phyloP scores from a whole-genome alignment of 176 grass and related monocot genomes.

The Zea luxurians region DNA sequence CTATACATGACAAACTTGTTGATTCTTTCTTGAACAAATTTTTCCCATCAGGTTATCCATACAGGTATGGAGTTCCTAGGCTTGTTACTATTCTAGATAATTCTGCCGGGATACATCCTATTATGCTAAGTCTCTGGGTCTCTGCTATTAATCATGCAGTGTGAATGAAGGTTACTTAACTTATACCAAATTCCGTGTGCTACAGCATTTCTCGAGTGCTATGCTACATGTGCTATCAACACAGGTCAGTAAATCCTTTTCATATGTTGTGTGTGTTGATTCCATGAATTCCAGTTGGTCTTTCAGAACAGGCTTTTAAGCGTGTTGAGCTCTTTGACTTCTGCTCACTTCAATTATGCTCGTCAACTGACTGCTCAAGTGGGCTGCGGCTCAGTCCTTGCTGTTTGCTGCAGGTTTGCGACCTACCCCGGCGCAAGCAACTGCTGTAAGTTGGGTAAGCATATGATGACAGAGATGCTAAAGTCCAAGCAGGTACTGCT shows the following conservation, averaged over 20 bases:
- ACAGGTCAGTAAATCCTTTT: conserved; percentile 47
- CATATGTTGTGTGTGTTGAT: not conserved
- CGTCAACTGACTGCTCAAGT: conserved; percentile 55
- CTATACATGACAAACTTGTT: conserved; percentile 66
- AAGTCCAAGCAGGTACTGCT: conserved; percentile 21
- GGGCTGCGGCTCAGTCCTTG: conserved; percentile 84
- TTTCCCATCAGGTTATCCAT: conserved; percentile 93
- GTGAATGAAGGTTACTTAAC: conserved; percentile 93
- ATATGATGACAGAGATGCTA: conserved; percentile 24
- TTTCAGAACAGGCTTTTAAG: not conserved
- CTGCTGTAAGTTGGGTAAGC: conserved; percentile 95
- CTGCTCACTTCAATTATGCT: not conserved
- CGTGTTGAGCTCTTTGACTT: not conserved
- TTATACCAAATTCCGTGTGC: conserved; percentile 80
- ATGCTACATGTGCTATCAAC: conserved; percentile 88
- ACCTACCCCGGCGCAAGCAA: conserved; percentile 80
- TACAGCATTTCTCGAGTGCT: conserved; percentile 97
- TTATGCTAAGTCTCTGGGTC: not conserved
- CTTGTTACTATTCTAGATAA: conserved; percentile 11
- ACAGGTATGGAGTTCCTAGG: conserved; percentile 60
- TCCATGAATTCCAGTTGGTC: not conserved
- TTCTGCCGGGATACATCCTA: not conserved
- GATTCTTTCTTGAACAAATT: conserved; percentile 93
- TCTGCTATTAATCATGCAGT: conserved; percentile 38
- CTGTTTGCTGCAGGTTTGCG: conserved; percentile 92